Base-by-base conservation (phyloP, 192 early-diverging fungal genomes). In the Linnemannia schmuckeri region DNA sequence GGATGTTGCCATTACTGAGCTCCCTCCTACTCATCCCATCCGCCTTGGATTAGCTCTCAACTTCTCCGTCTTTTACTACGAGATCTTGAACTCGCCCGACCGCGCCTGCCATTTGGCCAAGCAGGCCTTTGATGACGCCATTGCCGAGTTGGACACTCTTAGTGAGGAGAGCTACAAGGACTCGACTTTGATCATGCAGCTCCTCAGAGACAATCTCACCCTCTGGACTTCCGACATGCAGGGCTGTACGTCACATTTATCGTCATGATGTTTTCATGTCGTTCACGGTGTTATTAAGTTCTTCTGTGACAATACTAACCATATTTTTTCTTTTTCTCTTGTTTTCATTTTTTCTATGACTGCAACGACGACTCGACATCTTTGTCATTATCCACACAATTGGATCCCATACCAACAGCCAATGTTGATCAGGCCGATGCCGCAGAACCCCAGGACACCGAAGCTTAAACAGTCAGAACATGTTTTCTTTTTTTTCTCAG, bases 111-210 rank as follows among this genome's bases (percentile, higher is more conserved):
- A 97, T 42, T 92, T 99, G 41, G 87, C 86, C 49, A 96, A 97
- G 89, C 96, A 96, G 90, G 96, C 98, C 37, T 99, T 98, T 88
- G 98, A 99, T 89, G 97, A 97, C 78, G 98, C 98, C 70, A 99
- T 99, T 92, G 97, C 97, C 63, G 98, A 98, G 92, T 92, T 99
- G 72, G 98, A 99, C 93, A 97, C 96, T 82, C 94, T 99, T 75
- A 96, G 94, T 86, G 98, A 99, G 91, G 98, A 98, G 91, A 97
- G 96, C 74, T 99, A 99, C 96, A 99, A 98, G 94, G 98, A 99
- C 90, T 97, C 96, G 70, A 99, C 98, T 73, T 92, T 99, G 78
- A 99, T 99, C 90, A 99, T 99, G 98, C 98, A 99, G 92, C 93
- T 98, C 74, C 92, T 99, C 85, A 93, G 97, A 81, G 98, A 99